Percentiles rank a stretch among this genome's conserved stretches.
phyloP scores from a whole-genome alignment of 2,329 filamentous ascomycete species.

The Pochonia chlamydosporia region DNA sequence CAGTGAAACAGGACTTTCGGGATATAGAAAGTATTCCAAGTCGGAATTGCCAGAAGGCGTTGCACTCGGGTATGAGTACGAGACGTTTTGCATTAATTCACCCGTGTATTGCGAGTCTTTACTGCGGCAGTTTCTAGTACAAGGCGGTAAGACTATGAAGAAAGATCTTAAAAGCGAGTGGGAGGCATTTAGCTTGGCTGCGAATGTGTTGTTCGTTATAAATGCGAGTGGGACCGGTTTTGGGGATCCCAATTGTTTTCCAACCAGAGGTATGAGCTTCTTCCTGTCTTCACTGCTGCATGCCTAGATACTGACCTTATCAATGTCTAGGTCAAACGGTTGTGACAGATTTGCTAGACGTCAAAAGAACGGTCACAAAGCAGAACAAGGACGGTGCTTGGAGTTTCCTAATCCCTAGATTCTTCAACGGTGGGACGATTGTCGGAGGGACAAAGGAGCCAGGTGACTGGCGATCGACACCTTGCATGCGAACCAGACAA shows the following conservation, averaged over 20 bases:
- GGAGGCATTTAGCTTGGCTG: conserved; percentile 22
- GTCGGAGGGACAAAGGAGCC: conserved; percentile 60
- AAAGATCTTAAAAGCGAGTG: conserved; percentile 23
- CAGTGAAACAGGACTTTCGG: conserved; percentile 20
- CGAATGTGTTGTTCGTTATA: conserved; percentile 19
- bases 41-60: conserved; percentile 37
- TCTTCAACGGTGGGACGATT: conserved; percentile 55
- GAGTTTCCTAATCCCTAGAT: conserved; percentile 57
- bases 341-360: conserved; percentile 30
- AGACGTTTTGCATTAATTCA: conserved; percentile 49
- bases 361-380: conserved; percentile 43
- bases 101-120: conserved; percentile 43
- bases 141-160: conserved; percentile 22
- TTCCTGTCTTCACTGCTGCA: background rate
- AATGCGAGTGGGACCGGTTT: conserved; percentile 30
- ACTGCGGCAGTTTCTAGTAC: conserved; percentile 24
- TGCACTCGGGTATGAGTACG: conserved; percentile 42
- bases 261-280: conserved; percentile 22
- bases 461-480: conserved; percentile 35
- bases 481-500: conserved; percentile 39
- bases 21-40: conserved; percentile 20
- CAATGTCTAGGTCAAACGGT: conserved; percentile 25
- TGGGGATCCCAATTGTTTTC: conserved; percentile 24
- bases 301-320: background rate
- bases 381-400: conserved; percentile 58